Conservation (phyloP, 192 early-diverging fungal genomes). For the Entomortierella chlamydospora region DNA sequence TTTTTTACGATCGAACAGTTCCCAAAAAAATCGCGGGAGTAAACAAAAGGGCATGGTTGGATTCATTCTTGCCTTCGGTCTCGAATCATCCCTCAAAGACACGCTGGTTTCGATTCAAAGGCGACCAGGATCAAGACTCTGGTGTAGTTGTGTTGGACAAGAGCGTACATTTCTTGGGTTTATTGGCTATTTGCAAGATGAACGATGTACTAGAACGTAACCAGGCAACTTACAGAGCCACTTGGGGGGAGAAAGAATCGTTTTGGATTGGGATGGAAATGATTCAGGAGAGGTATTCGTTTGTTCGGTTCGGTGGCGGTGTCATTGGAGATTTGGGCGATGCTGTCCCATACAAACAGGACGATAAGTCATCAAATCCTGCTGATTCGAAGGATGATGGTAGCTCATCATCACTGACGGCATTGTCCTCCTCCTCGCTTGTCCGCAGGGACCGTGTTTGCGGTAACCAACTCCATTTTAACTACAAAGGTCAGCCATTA, state of each 20-base stretch:
- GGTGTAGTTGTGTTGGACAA: conserved; percentile 72
- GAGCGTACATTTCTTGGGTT: conserved; percentile 57
- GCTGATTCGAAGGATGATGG: conserved; percentile 21
- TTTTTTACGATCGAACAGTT: conserved; percentile 72
- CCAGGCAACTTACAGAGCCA: conserved; percentile 56
- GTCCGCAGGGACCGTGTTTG: conserved; percentile 51
- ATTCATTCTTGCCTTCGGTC: conserved; percentile 59
- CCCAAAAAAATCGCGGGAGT: conserved; percentile 14
- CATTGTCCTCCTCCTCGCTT: no score
- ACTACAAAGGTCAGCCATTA: conserved; percentile 48
- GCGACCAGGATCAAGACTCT: conserved; percentile 72
- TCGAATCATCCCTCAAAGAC: conserved; percentile 56
- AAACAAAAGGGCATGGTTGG: conserved; percentile 59
- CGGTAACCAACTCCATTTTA: conserved; percentile 60
- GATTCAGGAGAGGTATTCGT: conserved; percentile 64
- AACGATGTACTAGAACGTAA: conserved; percentile 60
- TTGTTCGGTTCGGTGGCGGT: conserved; percentile 59
- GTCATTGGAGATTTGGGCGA: conserved; percentile 63
- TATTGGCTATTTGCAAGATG: conserved; percentile 68
- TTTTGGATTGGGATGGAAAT: conserved; percentile 76
- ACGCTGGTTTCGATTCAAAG: conserved; percentile 53
- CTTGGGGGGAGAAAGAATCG: conserved; percentile 75
- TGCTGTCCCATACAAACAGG: conserved; percentile 33
- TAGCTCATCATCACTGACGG: not conserved
- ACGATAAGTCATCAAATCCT: conserved; percentile 15